Evolutionary conservation across 805 yeast species (phyloP).

Genomic region (Myxozyma sirexii): DNA sequence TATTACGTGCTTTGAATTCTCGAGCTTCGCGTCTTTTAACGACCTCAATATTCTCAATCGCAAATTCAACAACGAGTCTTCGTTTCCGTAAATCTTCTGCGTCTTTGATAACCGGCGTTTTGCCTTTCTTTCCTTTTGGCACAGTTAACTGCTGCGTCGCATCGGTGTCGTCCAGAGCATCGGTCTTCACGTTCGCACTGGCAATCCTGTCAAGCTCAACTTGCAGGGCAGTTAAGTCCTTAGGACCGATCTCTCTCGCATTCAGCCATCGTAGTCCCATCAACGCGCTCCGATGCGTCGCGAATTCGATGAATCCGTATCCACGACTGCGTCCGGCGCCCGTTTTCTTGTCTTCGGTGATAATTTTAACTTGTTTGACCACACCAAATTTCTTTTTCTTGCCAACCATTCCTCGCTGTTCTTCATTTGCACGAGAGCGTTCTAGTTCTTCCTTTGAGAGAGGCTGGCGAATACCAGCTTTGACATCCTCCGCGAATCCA

Average conservation of each 20-base stretch:
- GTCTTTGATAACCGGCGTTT: conserved; percentile 19
- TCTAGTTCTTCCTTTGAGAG: conserved; percentile 83
- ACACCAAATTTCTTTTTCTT: conserved; percentile 85
- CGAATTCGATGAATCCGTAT: conserved; percentile 90
- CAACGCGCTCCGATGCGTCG: conserved; percentile 88
- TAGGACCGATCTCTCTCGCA: conserved; percentile 72
- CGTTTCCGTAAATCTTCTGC: conserved; percentile 54
- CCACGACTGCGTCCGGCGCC: conserved; percentile 96
- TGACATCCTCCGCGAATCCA: conserved; percentile 88
- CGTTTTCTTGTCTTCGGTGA: conserved; percentile 87
- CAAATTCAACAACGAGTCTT: conserved; percentile 89
- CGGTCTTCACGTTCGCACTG: conserved; percentile 47
- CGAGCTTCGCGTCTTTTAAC: conserved; percentile 82
- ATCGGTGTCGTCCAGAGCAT: too few relatives aligned
- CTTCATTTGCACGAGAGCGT: conserved; percentile 74
- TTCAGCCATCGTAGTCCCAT: conserved; percentile 98
- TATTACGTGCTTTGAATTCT: conserved; percentile 11
- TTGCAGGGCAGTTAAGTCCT: conserved; percentile 21
- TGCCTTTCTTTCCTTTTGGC: conserved; percentile 14
- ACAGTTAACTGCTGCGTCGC: conserved; percentile 34
- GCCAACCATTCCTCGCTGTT: conserved; percentile 54
- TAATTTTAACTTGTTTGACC: conserved; percentile 89
- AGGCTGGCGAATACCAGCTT: conserved; percentile 72
- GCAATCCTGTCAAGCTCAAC: conserved; percentile 52
- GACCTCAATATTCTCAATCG: conserved; percentile 92